Evolutionary conservation across 805 yeast species (phyloP).

Genomic region (Candida ficus): DNA sequence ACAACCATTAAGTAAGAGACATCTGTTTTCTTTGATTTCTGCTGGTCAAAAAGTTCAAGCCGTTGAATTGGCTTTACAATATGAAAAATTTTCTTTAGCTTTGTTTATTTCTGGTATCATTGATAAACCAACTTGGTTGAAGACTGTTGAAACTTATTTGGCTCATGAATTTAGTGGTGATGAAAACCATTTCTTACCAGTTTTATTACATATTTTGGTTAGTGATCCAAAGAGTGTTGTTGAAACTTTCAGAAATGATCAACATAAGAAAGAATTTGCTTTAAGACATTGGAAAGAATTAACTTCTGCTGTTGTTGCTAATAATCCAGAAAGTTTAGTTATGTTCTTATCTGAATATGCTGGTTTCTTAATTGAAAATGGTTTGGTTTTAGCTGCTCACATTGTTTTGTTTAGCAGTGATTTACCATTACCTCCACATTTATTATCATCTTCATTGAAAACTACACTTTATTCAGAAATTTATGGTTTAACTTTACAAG

Average conservation of each 20-base stretch:
- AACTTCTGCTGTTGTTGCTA: conserved; percentile 33
- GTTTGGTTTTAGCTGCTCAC: conserved; percentile 33
- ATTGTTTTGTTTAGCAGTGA: conserved; percentile 44
- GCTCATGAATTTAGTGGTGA: conserved; percentile 40
- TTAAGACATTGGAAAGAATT: conserved; percentile 46
- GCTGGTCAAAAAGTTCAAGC: conserved; percentile 69
- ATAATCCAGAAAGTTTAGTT: conserved; percentile 28
- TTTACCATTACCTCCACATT: conserved; percentile 33
- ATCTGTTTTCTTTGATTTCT: conserved; percentile 53
- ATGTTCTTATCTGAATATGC: conserved; percentile 50
- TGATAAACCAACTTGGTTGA: conserved; percentile 56
- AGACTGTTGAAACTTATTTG: conserved; percentile 54
- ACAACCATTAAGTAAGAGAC: conserved; percentile 25
- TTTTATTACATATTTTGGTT: conserved; percentile 56
- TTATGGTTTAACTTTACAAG: conserved; percentile 16
- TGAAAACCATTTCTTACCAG: conserved; percentile 41
- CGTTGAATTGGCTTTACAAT: conserved; percentile 51
- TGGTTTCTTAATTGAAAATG: conserved; percentile 35
- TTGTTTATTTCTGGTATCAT: conserved; percentile 62
- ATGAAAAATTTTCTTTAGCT: conserved; percentile 74
- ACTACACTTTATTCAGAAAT: conserved; percentile 30
- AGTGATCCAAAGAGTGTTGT: conserved; percentile 56
- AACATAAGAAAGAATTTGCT: conserved; percentile 43
- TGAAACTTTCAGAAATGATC: conserved; percentile 38
- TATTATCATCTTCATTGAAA: conserved; percentile 12